phyloP scores from a whole-genome alignment of 2,329 filamentous ascomycete species.

The Cyphellophora attinorum region DNA sequence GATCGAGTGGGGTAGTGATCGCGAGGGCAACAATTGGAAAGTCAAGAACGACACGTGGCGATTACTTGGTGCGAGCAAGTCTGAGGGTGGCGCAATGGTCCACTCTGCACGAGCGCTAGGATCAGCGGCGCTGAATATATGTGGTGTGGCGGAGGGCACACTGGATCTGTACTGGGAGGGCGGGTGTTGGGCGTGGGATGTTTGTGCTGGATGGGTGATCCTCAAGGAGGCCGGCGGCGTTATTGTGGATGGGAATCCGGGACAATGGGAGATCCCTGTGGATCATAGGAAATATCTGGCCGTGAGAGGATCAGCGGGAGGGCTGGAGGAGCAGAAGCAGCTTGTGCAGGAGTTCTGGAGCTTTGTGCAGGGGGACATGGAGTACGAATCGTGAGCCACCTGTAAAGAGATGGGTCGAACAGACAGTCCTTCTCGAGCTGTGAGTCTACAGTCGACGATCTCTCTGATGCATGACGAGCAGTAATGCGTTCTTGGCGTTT shows the following conservation, averaged over 20 bases:
- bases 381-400: too few relatives aligned
- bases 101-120: conserved; percentile 49
- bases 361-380: conserved; percentile 27
- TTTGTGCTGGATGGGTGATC: conserved; percentile 55
- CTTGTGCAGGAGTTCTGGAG: conserved; percentile 34
- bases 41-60: conserved; percentile 47
- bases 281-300: conserved; percentile 48
- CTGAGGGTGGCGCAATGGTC: conserved; percentile 52
- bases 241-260: conserved; percentile 48
- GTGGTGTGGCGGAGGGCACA: conserved; percentile 46
- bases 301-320: conserved; percentile 23
- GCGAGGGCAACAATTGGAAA: conserved; percentile 46
- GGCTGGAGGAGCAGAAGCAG: conserved; percentile 23
- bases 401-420: too few relatives aligned
- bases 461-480: too few relatives aligned
- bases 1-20: conserved; percentile 54
- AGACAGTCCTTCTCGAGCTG: too few relatives aligned
- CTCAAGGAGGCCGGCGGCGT: conserved; percentile 51
- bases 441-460: too few relatives aligned
- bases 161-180: conserved; percentile 58
- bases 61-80: conserved; percentile 35
- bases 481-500: too few relatives aligned
- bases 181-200: conserved; percentile 58
- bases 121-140: conserved; percentile 52
- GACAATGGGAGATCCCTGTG: conserved; percentile 41